These are phyloP conservation scores for Agaricales sp. DNA, from an alignment of 1,284 basidiomycete species.

Conservation along the genomic window DNA sequence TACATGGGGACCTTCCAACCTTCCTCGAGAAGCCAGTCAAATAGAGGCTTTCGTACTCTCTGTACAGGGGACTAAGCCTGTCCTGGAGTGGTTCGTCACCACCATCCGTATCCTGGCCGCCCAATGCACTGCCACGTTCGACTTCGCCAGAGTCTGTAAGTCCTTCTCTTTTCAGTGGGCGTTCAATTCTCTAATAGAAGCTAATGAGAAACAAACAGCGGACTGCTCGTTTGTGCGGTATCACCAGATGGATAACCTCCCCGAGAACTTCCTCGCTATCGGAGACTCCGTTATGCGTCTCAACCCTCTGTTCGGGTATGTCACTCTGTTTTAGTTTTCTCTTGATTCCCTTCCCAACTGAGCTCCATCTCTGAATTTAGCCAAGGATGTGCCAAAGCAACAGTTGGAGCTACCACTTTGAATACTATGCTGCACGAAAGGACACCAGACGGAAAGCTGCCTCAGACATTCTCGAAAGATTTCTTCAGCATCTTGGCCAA, in stretches of 20 bases:
- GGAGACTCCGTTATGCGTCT: neutral
- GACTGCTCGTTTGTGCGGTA: neutral
- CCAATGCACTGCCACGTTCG: neutral
- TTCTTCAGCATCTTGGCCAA: neutral
- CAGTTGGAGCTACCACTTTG: neutral
- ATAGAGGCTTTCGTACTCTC: neutral
- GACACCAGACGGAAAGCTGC: neutral
- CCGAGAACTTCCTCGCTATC: slow-evolving; percentile 1
- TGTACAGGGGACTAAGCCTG: neutral
- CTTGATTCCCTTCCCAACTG: neutral
- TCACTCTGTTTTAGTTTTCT: neutral
- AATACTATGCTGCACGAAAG: neutral
- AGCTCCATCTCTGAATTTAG: neutral
- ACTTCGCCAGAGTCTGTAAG: neutral
- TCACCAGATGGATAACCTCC: neutral
- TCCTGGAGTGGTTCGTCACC: neutral
- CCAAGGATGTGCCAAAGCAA: slow-evolving; percentile 2
- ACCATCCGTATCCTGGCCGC: neutral
- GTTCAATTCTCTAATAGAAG: too few species aligned
- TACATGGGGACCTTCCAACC: neutral
- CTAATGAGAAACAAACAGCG: neutral
- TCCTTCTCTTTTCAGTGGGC: neutral
- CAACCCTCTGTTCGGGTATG: neutral
- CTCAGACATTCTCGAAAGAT: neutral
- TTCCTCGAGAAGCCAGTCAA: neutral